A percentile compares a stretch with the other conserved stretches of the same genome.
Evolutionary conservation across 116 monocot species (phyloP).

Genomic region (Posidonia oceanica): DNA sequence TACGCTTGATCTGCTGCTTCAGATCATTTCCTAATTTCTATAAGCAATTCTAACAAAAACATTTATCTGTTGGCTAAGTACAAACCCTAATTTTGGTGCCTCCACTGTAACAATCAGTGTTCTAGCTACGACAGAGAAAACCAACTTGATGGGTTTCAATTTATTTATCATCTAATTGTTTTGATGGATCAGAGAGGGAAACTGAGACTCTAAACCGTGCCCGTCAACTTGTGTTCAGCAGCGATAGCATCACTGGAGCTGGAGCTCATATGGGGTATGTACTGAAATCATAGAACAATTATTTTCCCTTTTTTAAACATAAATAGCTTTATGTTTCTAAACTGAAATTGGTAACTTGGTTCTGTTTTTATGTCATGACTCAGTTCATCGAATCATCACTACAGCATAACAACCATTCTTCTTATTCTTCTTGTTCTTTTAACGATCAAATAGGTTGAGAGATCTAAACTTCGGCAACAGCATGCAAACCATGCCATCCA

Average conservation of each 20-base stretch:
- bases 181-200: constrained; percentile 63
- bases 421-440: too few relatives aligned
- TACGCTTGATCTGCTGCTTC: too few relatives aligned
- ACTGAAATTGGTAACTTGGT: too few relatives aligned
- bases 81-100: not conserved
- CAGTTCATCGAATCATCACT: too few relatives aligned
- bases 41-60: too few relatives aligned
- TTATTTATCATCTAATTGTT: not conserved
- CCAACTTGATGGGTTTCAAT: not conserved
- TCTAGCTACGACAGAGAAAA: too few relatives aligned
- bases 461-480: constrained; percentile 39
- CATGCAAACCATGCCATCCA: constrained; percentile 13
- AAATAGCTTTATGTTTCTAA: not conserved
- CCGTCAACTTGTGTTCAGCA: constrained; percentile 84
- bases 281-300: not conserved
- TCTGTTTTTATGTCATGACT: too few relatives aligned
- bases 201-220: constrained; percentile 97
- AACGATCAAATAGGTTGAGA: constrained; percentile 29
- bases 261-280: constrained; percentile 61
- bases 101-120: too few relatives aligned
- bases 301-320: not conserved
- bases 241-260: constrained; percentile 39
- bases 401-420: too few relatives aligned
- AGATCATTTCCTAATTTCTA: too few relatives aligned
- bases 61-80: not conserved